Base-by-base conservation (phyloP, 352 stramenopile species). In the Achlya hypogyna region DNA sequence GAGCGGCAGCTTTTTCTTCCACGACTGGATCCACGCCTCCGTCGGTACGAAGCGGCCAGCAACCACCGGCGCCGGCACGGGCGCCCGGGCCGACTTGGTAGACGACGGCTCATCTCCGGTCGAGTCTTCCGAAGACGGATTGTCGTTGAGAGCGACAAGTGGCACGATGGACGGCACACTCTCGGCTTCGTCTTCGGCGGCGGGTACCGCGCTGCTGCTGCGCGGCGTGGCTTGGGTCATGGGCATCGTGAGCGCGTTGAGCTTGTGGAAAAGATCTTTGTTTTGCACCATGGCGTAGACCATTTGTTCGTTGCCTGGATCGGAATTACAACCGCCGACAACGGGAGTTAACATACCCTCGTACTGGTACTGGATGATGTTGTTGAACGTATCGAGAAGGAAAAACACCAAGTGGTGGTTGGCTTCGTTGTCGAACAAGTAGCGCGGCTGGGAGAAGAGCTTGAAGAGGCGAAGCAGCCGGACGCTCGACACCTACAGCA, bases 291-390 rank as follows among this genome's bases (percentile, higher is more conserved):
- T 98, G 14, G 96, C 93, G 75, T 99, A 99, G 12, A 99, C 83
- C 29, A 99, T 81, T 72, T 99, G 95, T 52, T 97, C 84, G 77
- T 99, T 99, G 56, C 96, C 96, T 51, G 88, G 78, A 71, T 91
- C 23, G 22, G n/a, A 2, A 29, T 25, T 40, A 28, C 35, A 52
- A 58, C 0, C 4, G 20, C 6, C 20, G 32, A 54, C 1, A 27
- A 49, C 1, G 6, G 20, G 20, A 31, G 4, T 54, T 47, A 23
- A 8, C 8, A 5, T 59, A 67, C 64, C 64, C 53, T 83, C 80
- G 68, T 95, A 98, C 76, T 99, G 97, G 70, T 99, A 99, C 83
- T 99, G 97, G 71, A 99, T 97, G 54, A 99, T 97, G 77, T 99
- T 99, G 79, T 99, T 98, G 73, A 99, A 99, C 5, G 98, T 94